A percentile compares a stretch with the other conserved stretches of the same genome.
Evolutionary conservation across 2,329 filamentous ascomycete genomes (phyloP).

Genomic region (Aureobasidium sp.): DNA sequence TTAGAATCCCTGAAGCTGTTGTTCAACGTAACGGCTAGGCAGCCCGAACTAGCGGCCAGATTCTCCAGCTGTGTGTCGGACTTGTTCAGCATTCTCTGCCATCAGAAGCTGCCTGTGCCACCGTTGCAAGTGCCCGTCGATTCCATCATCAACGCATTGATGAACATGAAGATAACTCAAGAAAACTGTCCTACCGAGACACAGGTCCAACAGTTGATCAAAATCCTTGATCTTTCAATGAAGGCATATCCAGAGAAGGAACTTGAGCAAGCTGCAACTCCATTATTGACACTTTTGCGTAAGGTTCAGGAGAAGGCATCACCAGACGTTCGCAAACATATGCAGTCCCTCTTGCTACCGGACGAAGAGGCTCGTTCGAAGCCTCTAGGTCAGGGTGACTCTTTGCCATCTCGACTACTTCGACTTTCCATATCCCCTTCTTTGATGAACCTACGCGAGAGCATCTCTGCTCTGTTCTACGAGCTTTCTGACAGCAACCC

Average conservation of each 20-base stretch:
- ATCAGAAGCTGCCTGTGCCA: conserved; percentile 50
- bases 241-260: conserved; percentile 55
- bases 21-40: conserved; percentile 78
- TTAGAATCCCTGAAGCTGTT: conserved; percentile 77
- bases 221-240: conserved; percentile 60
- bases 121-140: conserved; percentile 66
- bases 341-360: conserved; percentile 64
- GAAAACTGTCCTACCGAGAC: conserved; percentile 30
- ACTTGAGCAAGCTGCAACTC: conserved; percentile 62
- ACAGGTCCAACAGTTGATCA: conserved; percentile 57
- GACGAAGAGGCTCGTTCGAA: conserved; percentile 64
- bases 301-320: conserved; percentile 63
- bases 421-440: conserved; percentile 66
- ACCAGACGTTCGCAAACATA: conserved; percentile 48
- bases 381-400: conserved; percentile 67
- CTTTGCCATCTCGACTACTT: conserved; percentile 67
- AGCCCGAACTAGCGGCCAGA: conserved; percentile 48
- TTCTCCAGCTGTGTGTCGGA: conserved; percentile 62
- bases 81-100: conserved; percentile 60
- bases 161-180: conserved; percentile 60
- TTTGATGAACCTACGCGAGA: conserved; percentile 62
- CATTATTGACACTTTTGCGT: conserved; percentile 65
- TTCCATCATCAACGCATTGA: conserved; percentile 67
- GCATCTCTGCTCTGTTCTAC: conserved; percentile 72
- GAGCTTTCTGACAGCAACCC: conserved; percentile 77